phyloP scores from a whole-genome alignment of 495 filamentous ascomycete genomes.

The Penicillium odoratum region DNA sequence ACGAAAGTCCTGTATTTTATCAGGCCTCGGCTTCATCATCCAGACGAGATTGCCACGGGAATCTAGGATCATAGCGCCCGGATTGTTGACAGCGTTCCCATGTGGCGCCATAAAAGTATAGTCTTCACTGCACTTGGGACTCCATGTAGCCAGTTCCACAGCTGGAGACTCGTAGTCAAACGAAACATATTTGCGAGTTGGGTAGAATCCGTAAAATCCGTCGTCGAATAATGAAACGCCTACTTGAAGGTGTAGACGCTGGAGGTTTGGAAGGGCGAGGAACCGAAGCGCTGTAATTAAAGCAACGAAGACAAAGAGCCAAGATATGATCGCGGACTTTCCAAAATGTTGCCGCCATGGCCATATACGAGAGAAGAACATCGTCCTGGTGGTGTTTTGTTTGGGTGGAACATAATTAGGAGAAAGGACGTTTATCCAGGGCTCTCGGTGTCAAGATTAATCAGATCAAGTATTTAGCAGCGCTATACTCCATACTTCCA shows the following conservation, averaged over 20 bases:
- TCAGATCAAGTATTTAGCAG: neutral
- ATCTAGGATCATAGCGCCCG: constrained; percentile 50
- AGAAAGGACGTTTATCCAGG: neutral
- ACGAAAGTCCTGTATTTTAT: constrained; percentile 46
- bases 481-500: neutral
- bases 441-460: neutral
- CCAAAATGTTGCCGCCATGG: neutral
- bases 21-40: constrained; percentile 35
- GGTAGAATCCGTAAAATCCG: neutral
- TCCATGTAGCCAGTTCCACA: neutral
- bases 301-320: neutral
- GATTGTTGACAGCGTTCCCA: constrained; percentile 40
- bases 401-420: neutral
- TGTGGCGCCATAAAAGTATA: constrained; percentile 48
- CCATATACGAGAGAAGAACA: neutral
- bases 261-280: neutral
- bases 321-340: neutral
- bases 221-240: neutral
- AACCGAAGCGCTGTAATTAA: neutral
- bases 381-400: neutral
- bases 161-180: neutral
- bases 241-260: neutral
- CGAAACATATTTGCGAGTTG: constrained; percentile 1
- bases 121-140: neutral
- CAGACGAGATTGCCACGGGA: constrained; percentile 45